Evolutionary conservation across 768 basidiomycete species (phyloP).

Genomic region (Suillus brevipes): DNA sequence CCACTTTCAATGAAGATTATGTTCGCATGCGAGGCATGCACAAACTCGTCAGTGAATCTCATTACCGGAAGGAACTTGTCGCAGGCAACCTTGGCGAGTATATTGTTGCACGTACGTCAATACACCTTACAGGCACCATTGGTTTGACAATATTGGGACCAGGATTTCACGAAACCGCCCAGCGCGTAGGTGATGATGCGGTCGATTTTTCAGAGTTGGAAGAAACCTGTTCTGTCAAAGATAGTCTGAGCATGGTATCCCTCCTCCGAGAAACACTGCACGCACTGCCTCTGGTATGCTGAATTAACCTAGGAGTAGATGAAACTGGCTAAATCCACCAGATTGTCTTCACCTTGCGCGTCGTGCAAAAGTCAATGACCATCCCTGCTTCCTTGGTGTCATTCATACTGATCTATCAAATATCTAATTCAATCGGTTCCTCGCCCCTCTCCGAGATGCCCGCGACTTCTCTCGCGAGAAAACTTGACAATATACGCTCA

Average conservation of each 20-base stretch:
- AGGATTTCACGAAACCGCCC: constrained; percentile 34
- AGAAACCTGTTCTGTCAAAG: constrained; percentile 30
- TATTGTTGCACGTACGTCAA: constrained; percentile 48
- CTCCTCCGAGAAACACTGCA: constrained; percentile 54
- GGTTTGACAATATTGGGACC: not conserved
- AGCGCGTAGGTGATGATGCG: constrained; percentile 39
- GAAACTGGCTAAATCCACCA: not conserved
- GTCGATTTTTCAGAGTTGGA: constrained; percentile 35
- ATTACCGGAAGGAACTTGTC: constrained; percentile 59
- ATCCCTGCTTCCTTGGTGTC: not conserved
- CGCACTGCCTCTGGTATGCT: constrained; percentile 44
- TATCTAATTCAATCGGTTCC: not conserved
- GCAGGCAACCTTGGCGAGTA: constrained; percentile 60
- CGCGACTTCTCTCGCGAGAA: not conserved
- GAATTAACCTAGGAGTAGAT: not conserved
- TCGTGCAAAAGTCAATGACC: not conserved
- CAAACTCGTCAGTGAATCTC: not conserved
- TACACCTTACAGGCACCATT: not conserved
- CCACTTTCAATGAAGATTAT: constrained; percentile 60
- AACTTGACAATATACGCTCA: constrained; percentile 45
- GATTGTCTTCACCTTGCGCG: not conserved
- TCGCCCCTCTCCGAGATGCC: not conserved
- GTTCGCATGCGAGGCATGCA: constrained; percentile 58
- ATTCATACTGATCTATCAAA: not conserved
- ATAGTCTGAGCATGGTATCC: constrained; percentile 32